Evolutionary conservation across 2,329 filamentous ascomycete genomes (phyloP).

Genomic region (Amauroascus verrucosus): DNA sequence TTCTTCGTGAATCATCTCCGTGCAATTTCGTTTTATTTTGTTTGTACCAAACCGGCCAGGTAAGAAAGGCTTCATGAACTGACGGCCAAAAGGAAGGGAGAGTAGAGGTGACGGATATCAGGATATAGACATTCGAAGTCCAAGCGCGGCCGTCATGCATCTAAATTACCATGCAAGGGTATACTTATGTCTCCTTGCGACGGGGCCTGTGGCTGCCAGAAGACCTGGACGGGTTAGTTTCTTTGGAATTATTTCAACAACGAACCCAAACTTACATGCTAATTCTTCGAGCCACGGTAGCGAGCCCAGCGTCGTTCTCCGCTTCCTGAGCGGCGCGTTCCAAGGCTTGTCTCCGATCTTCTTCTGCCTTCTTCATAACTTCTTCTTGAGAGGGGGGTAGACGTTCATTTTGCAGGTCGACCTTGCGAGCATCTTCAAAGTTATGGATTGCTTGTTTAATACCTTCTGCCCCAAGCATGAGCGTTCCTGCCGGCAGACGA

Average conservation of each 20-base stretch:
- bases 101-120: background rate
- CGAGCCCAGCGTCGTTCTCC: conserved; percentile 80
- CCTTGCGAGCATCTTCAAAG: conserved; percentile 94
- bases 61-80: background rate
- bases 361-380: conserved; percentile 70
- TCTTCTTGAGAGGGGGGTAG: conserved; percentile 89
- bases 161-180: background rate
- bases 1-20: conserved; percentile 1
- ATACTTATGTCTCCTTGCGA: conserved; percentile 23
- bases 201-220: conserved; percentile 31
- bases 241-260: background rate
- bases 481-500: conserved; percentile 81
- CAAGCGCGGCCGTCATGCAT: background rate
- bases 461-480: conserved; percentile 95
- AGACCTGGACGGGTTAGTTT: conserved; percentile 24
- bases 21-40: background rate
- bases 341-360: conserved; percentile 70
- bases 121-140: background rate
- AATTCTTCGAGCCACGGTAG: conserved; percentile 77
- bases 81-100: background rate
- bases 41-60: background rate
- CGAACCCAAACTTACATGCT: conserved; percentile 67
- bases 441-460: conserved; percentile 97
- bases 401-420: conserved; percentile 92
- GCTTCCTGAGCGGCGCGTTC: conserved; percentile 80